Conservation (phyloP, 1,139 yeast genomes). For the Magnusiomyces magnusii region DNA sequence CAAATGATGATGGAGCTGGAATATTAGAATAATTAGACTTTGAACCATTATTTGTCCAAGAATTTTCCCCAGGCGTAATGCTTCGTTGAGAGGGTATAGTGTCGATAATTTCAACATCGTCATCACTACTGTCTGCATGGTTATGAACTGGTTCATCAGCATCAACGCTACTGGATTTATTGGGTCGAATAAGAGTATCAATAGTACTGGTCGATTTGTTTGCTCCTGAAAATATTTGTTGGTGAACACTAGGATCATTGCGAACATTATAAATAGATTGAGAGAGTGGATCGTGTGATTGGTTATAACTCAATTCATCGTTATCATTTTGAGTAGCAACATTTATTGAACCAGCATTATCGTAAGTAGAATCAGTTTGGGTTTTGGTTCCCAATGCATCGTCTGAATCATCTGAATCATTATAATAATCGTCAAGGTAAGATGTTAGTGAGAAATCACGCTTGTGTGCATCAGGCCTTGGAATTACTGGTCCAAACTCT, state of each 20-base stretch:
- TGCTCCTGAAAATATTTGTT: neutral
- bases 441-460: conserved; percentile 4
- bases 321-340: neutral
- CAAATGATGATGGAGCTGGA: neutral
- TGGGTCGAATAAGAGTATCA: neutral
- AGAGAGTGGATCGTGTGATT: neutral
- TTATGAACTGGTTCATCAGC: neutral
- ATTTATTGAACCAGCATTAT: neutral
- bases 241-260: neutral
- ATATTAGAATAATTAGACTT: neutral
- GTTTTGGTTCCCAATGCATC: neutral
- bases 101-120: neutral
- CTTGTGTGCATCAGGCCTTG: neutral
- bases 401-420: neutral
- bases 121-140: neutral
- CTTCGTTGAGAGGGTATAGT: neutral
- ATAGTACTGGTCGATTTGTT: neutral
- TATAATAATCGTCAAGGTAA: conserved; percentile 5
- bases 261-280: neutral
- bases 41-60: neutral
- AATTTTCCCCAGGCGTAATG: neutral
- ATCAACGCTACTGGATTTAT: neutral
- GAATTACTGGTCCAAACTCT: neutral
- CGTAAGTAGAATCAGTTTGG: neutral
- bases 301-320: neutral